Base-by-base conservation (phyloP, 2,329 filamentous ascomycete genomes). In the Calonectria pseudoturangicola region DNA sequence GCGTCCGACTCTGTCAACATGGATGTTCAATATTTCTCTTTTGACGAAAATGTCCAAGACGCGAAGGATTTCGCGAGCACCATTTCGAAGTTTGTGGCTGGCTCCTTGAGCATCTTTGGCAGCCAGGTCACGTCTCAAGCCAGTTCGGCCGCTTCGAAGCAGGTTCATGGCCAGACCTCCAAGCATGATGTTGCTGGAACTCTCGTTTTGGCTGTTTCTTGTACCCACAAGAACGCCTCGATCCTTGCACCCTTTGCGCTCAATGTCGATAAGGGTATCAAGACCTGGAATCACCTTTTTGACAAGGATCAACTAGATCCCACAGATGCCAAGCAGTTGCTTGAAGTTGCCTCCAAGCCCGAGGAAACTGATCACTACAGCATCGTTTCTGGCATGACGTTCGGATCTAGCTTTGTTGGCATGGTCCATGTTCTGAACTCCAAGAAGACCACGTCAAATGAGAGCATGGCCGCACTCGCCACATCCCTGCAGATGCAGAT, bases 191-290 rank as follows among this genome's bases (percentile, higher is more conserved):
- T 72, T 3, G 21, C 63, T 1, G 75, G 73, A 3, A 76, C 71
- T 1, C 71, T 77, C 1, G 73, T 77, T 1, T 36, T 76, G 4
- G 75, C 71, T 0, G 73, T 77, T 0, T 54, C 25, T 21, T 74
- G 73, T 33, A 72, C 73, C 0, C 74, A 77, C 68, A 77, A 77
- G 21, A 76, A 76, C 9, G 63, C 74, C 4, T 68, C 69, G 0
- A 45, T 75, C 4, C 39, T 77, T 2, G 71, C 70, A 0, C 74
- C 74, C 1, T 73, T 77, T 15, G 43, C 74, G 2, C n/a, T 75
- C 4, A 27, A 77, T 12, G 30, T 77, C 33, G 74, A 77, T 45
- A 76, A 76, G 13, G 74, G 39, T 8, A 75, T 76, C 63, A 72
- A 74, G 15, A 62, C 66, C 2, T 77, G 70, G 74, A 76, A 77